Evolutionary conservation across 2,329 filamentous ascomycete genomes (phyloP).

Genomic region (Arthrinium phaeospermum): DNA sequence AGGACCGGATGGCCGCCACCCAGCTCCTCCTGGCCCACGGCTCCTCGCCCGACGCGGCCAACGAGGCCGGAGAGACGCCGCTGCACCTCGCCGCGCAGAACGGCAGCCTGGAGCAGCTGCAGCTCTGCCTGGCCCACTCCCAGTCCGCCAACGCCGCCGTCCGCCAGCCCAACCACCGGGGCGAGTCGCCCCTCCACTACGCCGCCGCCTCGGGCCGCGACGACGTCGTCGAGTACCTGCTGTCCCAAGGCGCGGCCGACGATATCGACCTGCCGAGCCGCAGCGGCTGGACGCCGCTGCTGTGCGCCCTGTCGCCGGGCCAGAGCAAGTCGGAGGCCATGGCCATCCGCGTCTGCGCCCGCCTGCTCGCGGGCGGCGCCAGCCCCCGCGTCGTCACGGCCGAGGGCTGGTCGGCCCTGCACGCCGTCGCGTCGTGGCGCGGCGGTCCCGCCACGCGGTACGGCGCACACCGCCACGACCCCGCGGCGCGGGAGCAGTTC

Average conservation of each 20-base stretch:
- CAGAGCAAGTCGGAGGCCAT: constrained; percentile 17
- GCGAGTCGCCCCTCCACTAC: constrained; percentile 12
- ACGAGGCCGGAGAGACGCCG: constrained; percentile 10
- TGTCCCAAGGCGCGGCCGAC: not conserved
- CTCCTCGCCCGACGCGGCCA: not conserved
- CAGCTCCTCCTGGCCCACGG: constrained; percentile 5
- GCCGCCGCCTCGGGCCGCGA: constrained; percentile 6
- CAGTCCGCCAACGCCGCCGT: not conserved
- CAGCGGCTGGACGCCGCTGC: constrained; percentile 24
- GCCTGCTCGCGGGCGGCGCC: constrained; percentile 22
- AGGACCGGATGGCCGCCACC: not conserved
- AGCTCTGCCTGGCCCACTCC: not conserved
- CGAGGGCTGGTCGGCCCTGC: constrained; percentile 26
- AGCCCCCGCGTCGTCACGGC: constrained; percentile 23
- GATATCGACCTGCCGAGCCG: constrained; percentile 21
- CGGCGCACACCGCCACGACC: not conserved
- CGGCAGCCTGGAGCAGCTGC: constrained; percentile 3
- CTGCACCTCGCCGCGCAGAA: constrained; percentile 12
- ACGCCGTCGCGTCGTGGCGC: constrained; percentile 19
- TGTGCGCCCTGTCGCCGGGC: constrained; percentile 25
- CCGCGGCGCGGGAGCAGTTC: not conserved
- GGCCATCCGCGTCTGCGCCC: constrained; percentile 18
- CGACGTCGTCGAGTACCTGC: constrained; percentile 1
- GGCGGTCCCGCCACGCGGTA: constrained; percentile 12
- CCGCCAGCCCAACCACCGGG: not conserved